Evolutionary conservation across 2,329 filamentous ascomycete species (phyloP).

Genomic region (Xylaria arbuscula): DNA sequence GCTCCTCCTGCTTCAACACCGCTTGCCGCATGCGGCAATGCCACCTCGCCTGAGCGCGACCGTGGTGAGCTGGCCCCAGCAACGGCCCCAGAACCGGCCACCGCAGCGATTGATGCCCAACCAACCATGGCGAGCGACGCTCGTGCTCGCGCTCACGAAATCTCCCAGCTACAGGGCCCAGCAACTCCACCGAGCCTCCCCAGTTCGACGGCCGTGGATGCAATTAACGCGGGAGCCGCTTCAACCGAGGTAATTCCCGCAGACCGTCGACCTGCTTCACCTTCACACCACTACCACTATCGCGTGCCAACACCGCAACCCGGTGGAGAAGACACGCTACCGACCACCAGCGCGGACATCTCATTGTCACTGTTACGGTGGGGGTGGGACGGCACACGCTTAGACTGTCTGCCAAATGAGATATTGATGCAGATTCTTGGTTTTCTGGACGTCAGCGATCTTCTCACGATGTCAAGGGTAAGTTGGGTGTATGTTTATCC

Average conservation of each 20-base stretch:
- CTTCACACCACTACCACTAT: constrained; percentile 33
- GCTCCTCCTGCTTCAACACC: constrained; percentile 37
- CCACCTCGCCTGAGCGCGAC: constrained; percentile 39
- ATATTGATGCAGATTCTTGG: constrained; percentile 66
- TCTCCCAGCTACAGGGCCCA: constrained; percentile 27
- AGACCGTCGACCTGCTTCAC: constrained; percentile 27
- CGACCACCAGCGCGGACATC: constrained; percentile 34
- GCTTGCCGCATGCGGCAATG: constrained; percentile 43
- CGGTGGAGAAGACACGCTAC: constrained; percentile 37
- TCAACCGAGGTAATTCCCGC: constrained; percentile 25
- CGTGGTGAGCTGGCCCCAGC: constrained; percentile 43
- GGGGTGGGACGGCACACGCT: constrained; percentile 46
- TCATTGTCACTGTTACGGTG: constrained; percentile 39
- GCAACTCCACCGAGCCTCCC: constrained; percentile 19
- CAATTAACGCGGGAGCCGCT: constrained; percentile 25
- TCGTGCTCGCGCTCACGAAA: constrained; percentile 26
- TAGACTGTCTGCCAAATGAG: constrained; percentile 65
- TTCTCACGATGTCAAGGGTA: constrained; percentile 67
- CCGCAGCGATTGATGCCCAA: constrained; percentile 49
- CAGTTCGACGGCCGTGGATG: constrained; percentile 4
- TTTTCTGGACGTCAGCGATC: constrained; percentile 67
- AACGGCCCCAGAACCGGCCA: constrained; percentile 44
- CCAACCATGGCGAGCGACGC: constrained; percentile 36
- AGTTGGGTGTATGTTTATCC: constrained; percentile 44
- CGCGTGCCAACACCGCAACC: constrained; percentile 28